phyloP scores from a whole-genome alignment of 148 eudicot species.

The Camellia sinensis region DNA sequence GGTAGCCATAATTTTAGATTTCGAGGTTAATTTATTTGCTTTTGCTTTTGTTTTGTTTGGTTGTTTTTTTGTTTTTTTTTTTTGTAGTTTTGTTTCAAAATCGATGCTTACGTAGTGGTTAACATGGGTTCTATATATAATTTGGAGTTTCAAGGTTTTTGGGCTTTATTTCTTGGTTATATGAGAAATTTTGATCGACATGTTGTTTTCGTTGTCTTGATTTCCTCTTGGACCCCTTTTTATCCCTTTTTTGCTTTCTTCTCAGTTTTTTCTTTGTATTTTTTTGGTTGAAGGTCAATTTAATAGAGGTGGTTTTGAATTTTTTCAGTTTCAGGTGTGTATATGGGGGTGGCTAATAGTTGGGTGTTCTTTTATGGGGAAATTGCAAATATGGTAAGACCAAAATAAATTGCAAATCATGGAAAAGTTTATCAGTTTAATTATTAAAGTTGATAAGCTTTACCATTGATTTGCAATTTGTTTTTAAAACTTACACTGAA shows the following conservation, averaged over 20 bases:
- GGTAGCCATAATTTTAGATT: not conserved
- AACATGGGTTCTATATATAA: not conserved
- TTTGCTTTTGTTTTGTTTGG: not conserved
- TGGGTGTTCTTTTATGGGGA: not conserved
- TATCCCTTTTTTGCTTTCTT: not conserved
- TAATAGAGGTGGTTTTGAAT: not conserved
- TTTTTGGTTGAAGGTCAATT: not conserved
- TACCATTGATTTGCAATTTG: too few species aligned
- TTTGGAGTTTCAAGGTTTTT: not conserved
- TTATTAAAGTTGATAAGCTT: too few species aligned
- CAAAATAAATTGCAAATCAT: too few species aligned
- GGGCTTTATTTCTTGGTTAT: not conserved
- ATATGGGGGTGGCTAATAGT: not conserved
- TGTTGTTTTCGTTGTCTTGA: not conserved
- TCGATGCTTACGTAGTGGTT: not conserved
- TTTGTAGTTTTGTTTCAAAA: not conserved
- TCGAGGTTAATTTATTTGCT: too few species aligned
- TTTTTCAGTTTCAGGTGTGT: not conserved
- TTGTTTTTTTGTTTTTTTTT: not conserved
- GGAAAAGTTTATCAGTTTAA: too few species aligned
- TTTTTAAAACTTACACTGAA: too few species aligned
- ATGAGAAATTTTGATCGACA: not conserved
- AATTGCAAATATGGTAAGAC: not conserved
- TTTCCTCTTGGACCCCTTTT: not conserved
- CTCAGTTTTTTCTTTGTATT: not conserved